Conservation (phyloP, 1,284 basidiomycete species). For the Salmacisia buchloeana region DNA sequence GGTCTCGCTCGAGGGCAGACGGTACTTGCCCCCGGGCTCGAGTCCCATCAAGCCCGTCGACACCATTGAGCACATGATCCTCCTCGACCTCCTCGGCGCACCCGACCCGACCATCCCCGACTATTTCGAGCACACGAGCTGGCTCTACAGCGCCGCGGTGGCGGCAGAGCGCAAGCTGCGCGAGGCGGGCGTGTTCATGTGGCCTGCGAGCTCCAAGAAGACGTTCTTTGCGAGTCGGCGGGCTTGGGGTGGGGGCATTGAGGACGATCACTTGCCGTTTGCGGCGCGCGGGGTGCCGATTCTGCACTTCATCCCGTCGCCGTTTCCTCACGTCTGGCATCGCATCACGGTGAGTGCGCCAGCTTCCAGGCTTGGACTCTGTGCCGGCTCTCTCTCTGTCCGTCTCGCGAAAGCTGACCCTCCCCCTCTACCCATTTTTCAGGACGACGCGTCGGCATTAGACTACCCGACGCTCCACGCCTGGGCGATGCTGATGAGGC, state of each 20-base stretch:
- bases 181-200: not conserved
- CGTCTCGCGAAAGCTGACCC: not conserved
- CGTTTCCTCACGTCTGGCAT: conserved; percentile 92
- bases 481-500: conserved; percentile 77
- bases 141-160: conserved; percentile 29
- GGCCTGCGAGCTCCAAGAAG: conserved; percentile 8
- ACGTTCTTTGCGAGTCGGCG: conserved; percentile 20
- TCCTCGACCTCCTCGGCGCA: conserved; percentile 45
- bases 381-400: not conserved
- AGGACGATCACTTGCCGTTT: conserved; percentile 94
- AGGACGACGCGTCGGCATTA: conserved; percentile 84
- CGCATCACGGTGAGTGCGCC: not conserved
- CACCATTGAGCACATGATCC: conserved; percentile 42
- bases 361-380: not conserved
- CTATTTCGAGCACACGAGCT: conserved; percentile 35
- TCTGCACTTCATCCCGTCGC: conserved; percentile 81
- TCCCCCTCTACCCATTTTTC: no score
- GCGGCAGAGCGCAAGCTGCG: conserved; percentile 29
- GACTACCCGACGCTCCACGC: conserved; percentile 75
- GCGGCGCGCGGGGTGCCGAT: conserved; percentile 74
- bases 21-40: conserved; percentile 14
- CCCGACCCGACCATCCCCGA: conserved; percentile 28
- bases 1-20: not conserved
- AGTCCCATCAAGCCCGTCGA: conserved; percentile 29
- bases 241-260: conserved; percentile 63